A percentile compares a stretch with the other conserved stretches of the same genome.
Evolutionary conservation across 257 asterid species (phyloP).

Genomic region (Orobanche coerulescens): DNA sequence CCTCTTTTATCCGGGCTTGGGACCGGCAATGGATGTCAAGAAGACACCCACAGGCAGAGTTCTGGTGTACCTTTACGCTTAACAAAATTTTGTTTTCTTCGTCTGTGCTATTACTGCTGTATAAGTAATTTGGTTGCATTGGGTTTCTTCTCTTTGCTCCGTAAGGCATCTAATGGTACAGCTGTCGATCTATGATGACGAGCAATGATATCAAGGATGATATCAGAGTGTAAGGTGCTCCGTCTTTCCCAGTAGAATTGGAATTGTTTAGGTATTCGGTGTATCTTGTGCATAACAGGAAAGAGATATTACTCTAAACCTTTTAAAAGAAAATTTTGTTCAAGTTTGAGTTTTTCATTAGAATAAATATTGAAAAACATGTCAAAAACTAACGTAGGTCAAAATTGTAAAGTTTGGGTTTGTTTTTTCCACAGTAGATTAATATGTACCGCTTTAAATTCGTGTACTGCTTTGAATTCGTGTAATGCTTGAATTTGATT

Average conservation of each 20-base stretch:
- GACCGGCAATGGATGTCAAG: too few relatives aligned
- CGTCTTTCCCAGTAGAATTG: background rate
- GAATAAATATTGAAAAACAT: background rate
- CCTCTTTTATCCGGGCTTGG: too few relatives aligned
- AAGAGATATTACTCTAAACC: background rate
- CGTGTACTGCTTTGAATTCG: too few relatives aligned
- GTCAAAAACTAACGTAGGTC: background rate
- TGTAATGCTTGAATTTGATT: too few relatives aligned
- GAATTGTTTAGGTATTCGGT: background rate
- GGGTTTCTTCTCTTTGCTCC: conserved; percentile 5
- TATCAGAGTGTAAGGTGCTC: background rate
- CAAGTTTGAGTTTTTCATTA: background rate
- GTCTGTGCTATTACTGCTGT: background rate
- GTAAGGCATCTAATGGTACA: background rate
- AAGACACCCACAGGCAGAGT: too few relatives aligned
- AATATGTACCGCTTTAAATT: too few relatives aligned
- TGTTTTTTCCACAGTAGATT: too few relatives aligned
- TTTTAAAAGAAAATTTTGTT: background rate
- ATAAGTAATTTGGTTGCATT: conserved; percentile 11
- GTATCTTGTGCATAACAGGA: conserved; percentile 1
- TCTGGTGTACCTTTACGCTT: too few relatives aligned
- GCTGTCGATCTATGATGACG: too few relatives aligned
- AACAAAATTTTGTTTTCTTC: background rate
- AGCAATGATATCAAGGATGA: background rate
- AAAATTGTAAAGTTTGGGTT: too few relatives aligned